Evolutionary conservation across 345 rosid genomes (phyloP), one percentile per base, ranked within the genome.

Genomic region (Rubroshorea leprosula): DNA sequence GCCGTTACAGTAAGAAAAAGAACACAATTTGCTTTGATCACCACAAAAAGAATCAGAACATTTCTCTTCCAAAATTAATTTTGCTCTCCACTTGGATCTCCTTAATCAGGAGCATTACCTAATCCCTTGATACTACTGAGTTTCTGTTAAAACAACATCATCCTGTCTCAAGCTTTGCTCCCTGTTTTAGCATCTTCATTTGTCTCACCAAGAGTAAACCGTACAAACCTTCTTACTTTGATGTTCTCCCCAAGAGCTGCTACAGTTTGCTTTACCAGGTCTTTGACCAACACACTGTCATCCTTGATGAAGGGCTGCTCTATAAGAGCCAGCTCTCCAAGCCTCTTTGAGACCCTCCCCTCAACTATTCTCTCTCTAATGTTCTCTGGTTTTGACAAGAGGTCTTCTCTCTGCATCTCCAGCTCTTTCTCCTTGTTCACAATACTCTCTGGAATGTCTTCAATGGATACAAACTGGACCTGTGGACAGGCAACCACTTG

Each of bases 181-280:
- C 50, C 69, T 15, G 69, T 15, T 66, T 60, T 41, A 0, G 66
- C 50, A 50, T 58, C 57, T 62, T 70, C 80, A 18, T 26, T 70
- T n/a, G 71, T 62, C 75, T 85, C 94, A 49, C 94, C 94, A 35
- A 90, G 91, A 8, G 91, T 83, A 54, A 83, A 90, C 63, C 69
- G 70, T 20, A 74, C 68, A 65, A 90, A 83, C 68, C 87, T 80
- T 62, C 89, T 65, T 29, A 86, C 89, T 69, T 84, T 83, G 49
- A 92, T 80, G 78, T 89, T 92, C 84, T 92, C 98, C 1, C 98
- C 96, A 20, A 89, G 87, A 5, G 91, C 78, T 51, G 96, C 99
- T 14, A 89, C 80, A 0, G 85, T 89, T 63, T 85, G 94, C 83
- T 81, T 83, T 64, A 83, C 86, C 70, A 82, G 45, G 67, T 93